Evolutionary conservation across 257 asterid genomes (phyloP).

Genomic region (Jasminum sambac): DNA sequence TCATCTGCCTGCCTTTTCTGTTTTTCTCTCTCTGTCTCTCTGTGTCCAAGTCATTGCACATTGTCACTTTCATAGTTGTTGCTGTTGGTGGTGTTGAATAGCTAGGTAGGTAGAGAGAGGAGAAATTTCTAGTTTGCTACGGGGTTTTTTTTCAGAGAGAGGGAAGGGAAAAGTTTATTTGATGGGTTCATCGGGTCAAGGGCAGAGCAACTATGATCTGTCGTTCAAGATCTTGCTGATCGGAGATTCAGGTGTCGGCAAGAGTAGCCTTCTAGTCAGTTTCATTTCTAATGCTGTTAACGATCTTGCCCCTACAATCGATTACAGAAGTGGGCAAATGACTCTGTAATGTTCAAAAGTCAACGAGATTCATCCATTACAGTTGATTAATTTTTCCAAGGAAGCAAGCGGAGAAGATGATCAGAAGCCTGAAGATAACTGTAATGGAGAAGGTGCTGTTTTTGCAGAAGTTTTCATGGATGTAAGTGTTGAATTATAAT

Average conservation of each 20-base stretch:
- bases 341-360: too few relatives aligned
- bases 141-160: constrained; percentile 22
- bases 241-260: constrained; percentile 97
- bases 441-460: too few relatives aligned
- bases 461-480: too few relatives aligned
- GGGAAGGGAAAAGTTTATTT: constrained; percentile 23
- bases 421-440: too few relatives aligned
- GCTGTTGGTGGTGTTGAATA: constrained; percentile 23
- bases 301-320: constrained; percentile 87
- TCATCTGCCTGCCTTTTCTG: constrained; percentile 31
- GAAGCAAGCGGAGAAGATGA: too few relatives aligned
- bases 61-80: constrained; percentile 31
- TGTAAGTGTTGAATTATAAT: too few relatives aligned
- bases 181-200: constrained; percentile 66
- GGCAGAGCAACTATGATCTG: constrained; percentile 73
- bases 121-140: constrained; percentile 21
- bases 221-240: constrained; percentile 89
- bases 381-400: too few relatives aligned
- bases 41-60: constrained; percentile 26
- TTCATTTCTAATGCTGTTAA: constrained; percentile 76
- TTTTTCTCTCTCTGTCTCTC: constrained; percentile 18
- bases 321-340: too few relatives aligned
- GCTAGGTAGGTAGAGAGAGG: constrained; percentile 18
- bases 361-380: too few relatives aligned
- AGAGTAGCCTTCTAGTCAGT: constrained; percentile 86